Evolutionary conservation across 805 yeast genomes (phyloP), one percentile per base, ranked within the genome.

Genomic region (Maudiozyma bulderi): DNA sequence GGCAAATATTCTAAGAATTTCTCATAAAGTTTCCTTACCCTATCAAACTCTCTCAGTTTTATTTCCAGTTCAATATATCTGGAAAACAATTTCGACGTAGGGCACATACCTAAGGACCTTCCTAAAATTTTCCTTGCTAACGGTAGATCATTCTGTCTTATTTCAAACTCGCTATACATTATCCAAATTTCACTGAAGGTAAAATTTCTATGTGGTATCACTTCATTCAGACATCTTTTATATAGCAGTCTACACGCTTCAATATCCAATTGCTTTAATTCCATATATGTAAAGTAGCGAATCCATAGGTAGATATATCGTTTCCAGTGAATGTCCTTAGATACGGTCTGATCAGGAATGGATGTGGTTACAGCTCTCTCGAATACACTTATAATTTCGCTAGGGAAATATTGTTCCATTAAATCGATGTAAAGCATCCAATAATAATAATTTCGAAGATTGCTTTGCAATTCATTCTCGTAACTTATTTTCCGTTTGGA

Each of bases 351-450:
- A 0, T 57, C 67, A 0, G 65, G 58, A 20, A 57, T 59, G 26
- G 58, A 51, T 10, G 57, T 54, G 8, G 31, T 45, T 1, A 57
- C 46, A 10, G 61, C 53, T 2, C 43, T 48, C 20, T 58, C 57
- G 15, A 57, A 57, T 5, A 43, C 47, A 8, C 13, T 13, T 13
- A 49, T 8, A 8, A 55, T 14, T 43, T 58, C 57, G 0, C 34
- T 30, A 1, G 56, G 52, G 33, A 51, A 61, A 15, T 70, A 59
- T 28, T 73, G 71, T 46, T 75, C 75, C 10, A 80, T 56, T 28
- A 86, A 59, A 10, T 75, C 71, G 1, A 87, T 51, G 57, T 81
- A 82, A 0, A 77, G 61, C 91, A 95, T 89, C 97, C 98, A 90
- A 0, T 80, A 68, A 57, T 85, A 93, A 62, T 79, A 81, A 65